phyloP scores from a whole-genome alignment of 805 yeast species.

The Lachancea kluyveri region DNA sequence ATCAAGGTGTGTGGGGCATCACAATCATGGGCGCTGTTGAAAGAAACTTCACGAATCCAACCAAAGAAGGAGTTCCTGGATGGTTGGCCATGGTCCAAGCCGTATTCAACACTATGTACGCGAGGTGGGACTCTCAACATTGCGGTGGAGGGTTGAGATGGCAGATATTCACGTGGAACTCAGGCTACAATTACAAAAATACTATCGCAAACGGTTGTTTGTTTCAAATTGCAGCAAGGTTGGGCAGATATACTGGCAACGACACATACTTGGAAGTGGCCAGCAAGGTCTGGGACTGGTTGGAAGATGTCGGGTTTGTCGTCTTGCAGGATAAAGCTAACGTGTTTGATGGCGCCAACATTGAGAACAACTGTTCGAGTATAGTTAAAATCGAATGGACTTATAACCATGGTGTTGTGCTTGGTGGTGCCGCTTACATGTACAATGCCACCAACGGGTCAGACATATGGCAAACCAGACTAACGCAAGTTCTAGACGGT shows the following conservation, averaged over 20 bases:
- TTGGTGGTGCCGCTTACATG: slow-evolving; percentile 66
- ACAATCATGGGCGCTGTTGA: slow-evolving; percentile 92
- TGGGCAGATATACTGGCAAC: slow-evolving; percentile 53
- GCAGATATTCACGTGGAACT: slow-evolving; percentile 58
- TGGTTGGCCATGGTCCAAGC: slow-evolving; percentile 89
- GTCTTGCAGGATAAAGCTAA: slow-evolving; percentile 45
- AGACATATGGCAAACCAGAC: slow-evolving; percentile 44
- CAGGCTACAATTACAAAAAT: slow-evolving; percentile 60
- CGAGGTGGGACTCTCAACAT: slow-evolving; percentile 49
- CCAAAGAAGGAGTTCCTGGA: slow-evolving; percentile 42
- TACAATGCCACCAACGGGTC: slow-evolving; percentile 53
- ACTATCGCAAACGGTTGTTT: slow-evolving; percentile 60
- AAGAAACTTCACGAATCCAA: slow-evolving; percentile 71
- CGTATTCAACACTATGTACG: slow-evolving; percentile 52
- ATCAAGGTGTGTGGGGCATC: slow-evolving; percentile 96
- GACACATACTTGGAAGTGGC: slow-evolving; percentile 46
- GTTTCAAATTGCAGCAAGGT: slow-evolving; percentile 56
- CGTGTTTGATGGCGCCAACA: slow-evolving; percentile 71
- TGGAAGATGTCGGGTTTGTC: slow-evolving; percentile 42
- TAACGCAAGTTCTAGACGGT: slow-evolving; percentile 39
- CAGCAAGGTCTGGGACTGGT: slow-evolving; percentile 53
- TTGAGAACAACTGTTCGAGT: slow-evolving; percentile 54
- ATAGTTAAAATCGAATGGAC: slow-evolving; percentile 53
- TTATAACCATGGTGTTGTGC: slow-evolving; percentile 61
- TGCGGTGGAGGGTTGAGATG: slow-evolving; percentile 66